A percentile compares a stretch with the other conserved stretches of the same genome.
Conservation (phyloP, 371 early-diverging fungal genomes). For the Mortierella sp. region DNA sequence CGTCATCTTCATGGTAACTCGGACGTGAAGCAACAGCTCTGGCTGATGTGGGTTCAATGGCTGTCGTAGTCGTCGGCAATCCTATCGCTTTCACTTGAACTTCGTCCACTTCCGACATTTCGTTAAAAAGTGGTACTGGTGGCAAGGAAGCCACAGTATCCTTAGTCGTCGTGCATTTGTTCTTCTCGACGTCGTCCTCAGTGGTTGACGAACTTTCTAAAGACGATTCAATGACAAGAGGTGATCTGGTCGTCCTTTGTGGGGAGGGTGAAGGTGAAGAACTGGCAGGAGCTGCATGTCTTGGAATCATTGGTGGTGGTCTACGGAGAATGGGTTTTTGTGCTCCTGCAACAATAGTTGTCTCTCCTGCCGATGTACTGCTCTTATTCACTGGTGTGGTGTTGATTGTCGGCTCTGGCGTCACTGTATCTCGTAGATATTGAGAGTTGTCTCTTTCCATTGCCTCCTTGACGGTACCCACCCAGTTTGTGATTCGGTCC, state of each 20-base stretch:
- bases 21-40: neutral
- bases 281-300: neutral
- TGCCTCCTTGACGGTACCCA: constrained; percentile 34
- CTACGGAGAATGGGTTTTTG: constrained; percentile 19
- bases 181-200: neutral
- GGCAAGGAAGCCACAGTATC: constrained; percentile 10
- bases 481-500: constrained; percentile 28
- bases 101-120: constrained; percentile 3
- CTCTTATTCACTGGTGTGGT: too few species aligned
- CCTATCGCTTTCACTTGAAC: neutral
- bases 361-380: constrained; percentile 1
- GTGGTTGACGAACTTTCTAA: neutral
- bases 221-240: constrained; percentile 6
- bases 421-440: too few species aligned
- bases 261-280: constrained; percentile 7
- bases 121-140: constrained; percentile 12
- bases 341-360: neutral
- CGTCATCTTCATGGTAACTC: constrained; percentile 4
- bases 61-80: neutral
- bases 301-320: constrained; percentile 10
- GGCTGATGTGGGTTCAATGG: neutral
- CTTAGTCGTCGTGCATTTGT: constrained; percentile 5
- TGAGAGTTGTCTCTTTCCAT: constrained; percentile 5
- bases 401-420: too few species aligned
- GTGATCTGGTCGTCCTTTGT: neutral